phyloP scores from a whole-genome alignment of 2,329 filamentous ascomycete genomes.

The Diplodia scrobiculata region DNA sequence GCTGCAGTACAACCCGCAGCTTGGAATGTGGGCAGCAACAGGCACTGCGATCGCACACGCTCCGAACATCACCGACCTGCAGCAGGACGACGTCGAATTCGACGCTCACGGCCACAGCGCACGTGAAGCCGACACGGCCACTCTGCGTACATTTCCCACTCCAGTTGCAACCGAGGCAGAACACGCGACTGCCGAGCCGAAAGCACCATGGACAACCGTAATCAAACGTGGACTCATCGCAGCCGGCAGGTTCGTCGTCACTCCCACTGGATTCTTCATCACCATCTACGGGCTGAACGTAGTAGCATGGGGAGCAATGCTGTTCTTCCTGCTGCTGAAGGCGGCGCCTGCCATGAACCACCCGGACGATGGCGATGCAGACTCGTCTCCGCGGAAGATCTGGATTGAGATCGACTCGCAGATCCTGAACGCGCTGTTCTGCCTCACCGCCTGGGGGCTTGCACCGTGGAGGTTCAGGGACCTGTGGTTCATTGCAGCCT shows the following conservation, averaged over 20 bases:
- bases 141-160: neutral
- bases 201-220: neutral
- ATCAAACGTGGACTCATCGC: neutral
- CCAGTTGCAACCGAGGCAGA: neutral
- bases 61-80: constrained; percentile 7
- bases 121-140: constrained; percentile 12
- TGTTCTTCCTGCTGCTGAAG: constrained; percentile 80
- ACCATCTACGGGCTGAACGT: constrained; percentile 66
- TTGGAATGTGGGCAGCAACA: constrained; percentile 14
- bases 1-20: constrained; percentile 16
- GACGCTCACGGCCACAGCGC: constrained; percentile 16
- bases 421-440: constrained; percentile 81
- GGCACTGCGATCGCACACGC: constrained; percentile 9
- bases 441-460: constrained; percentile 80
- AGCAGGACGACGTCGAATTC: constrained; percentile 3
- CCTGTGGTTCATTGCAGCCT: constrained; percentile 71
- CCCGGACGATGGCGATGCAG: constrained; percentile 27
- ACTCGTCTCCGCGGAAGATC: constrained; percentile 36
- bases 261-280: constrained; percentile 9
- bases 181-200: neutral
- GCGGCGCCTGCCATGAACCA: constrained; percentile 72
- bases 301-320: constrained; percentile 90
- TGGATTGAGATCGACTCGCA: constrained; percentile 88
- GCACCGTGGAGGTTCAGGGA: constrained; percentile 78
- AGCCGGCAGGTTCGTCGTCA: constrained; percentile 5